A percentile compares a stretch with the other conserved stretches of the same genome.
Conservation (phyloP, 164 flowering plant genomes). For the Brasenia schreberi region DNA sequence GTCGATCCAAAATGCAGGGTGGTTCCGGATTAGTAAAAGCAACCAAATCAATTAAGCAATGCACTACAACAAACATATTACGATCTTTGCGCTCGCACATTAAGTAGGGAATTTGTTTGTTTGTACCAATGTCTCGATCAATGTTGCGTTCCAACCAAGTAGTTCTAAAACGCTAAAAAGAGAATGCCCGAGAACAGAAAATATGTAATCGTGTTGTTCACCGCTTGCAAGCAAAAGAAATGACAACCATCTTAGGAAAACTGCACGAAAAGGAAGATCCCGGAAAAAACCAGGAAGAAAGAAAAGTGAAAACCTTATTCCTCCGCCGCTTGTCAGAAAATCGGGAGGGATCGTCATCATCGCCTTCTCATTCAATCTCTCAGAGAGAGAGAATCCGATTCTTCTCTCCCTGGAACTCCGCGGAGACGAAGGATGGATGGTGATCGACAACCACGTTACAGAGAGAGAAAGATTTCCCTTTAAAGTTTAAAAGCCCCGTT, state of each 20-base stretch:
- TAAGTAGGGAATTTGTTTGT: not conserved
- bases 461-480: not conserved
- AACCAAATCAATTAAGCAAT: too few relatives aligned
- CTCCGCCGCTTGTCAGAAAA: constrained; percentile 49
- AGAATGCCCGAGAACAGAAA: too few relatives aligned
- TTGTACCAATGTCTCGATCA: not conserved
- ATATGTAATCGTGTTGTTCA: not conserved
- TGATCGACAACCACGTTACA: too few relatives aligned
- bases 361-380: not conserved
- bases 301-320: constrained; percentile 31
- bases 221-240: not conserved
- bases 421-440: too few relatives aligned
- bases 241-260: not conserved
- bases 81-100: not conserved
- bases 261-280: not conserved
- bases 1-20: too few relatives aligned
- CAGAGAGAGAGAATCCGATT: not conserved
- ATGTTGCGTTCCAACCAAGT: not conserved
- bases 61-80: too few relatives aligned
- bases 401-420: too few relatives aligned
- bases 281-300: not conserved
- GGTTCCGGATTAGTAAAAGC: too few relatives aligned
- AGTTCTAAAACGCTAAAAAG: too few relatives aligned
- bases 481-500: not conserved
- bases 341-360: constrained; percentile 19